A percentile compares a stretch with the other conserved stretches of the same genome.
phyloP scores from a whole-genome alignment of 2,329 filamentous ascomycete genomes.

The Sarocladiaceae sp. region DNA sequence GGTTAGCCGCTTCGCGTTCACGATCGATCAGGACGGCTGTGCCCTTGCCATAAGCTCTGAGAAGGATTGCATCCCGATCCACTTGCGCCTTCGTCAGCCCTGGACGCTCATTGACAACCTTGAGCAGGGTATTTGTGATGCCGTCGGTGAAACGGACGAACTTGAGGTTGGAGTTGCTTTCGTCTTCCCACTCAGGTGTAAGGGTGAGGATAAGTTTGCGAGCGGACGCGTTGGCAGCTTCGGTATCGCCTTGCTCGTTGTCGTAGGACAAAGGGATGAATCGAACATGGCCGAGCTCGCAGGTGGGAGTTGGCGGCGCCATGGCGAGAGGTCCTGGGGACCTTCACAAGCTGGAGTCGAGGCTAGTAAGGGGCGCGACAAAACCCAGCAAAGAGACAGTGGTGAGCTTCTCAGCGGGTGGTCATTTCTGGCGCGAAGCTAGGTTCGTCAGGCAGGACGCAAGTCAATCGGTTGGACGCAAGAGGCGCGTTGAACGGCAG shows the following conservation, averaged over 20 bases:
- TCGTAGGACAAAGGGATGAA: slow-evolving; percentile 75
- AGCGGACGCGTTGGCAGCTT: slow-evolving; percentile 72
- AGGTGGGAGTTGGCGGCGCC: slow-evolving; percentile 22
- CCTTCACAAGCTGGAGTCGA: slow-evolving; percentile 2
- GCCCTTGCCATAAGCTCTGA: slow-evolving; percentile 89
- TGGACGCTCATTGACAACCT: slow-evolving; percentile 61
- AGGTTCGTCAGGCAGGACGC: too few relatives aligned
- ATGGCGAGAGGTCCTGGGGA: not conserved
- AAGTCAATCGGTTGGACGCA: slow-evolving; percentile 10
- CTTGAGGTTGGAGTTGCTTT: slow-evolving; percentile 64
- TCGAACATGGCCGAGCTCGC: slow-evolving; percentile 40
- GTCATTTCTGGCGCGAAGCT: too few relatives aligned
- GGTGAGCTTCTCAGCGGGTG: too few relatives aligned
- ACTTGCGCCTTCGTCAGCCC: slow-evolving; percentile 66
- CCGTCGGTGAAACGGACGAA: slow-evolving; percentile 93
- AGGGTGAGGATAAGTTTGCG: slow-evolving; percentile 71
- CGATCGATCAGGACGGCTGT: slow-evolving; percentile 95
- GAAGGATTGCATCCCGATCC: slow-evolving; percentile 77
- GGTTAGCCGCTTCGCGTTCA: slow-evolving; percentile 71
- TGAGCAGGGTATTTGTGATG: slow-evolving; percentile 90
- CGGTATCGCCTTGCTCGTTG: slow-evolving; percentile 30
- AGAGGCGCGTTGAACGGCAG: slow-evolving; percentile 9
- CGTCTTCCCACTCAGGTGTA: slow-evolving; percentile 72
- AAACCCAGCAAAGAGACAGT: not conserved
- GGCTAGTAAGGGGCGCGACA: slow-evolving; percentile 11